These are phyloP conservation scores for Dothidotthia symphoricarpi DNA, from an alignment of 2,329 filamentous ascomycete genomes.

Conservation along the genomic window DNA sequence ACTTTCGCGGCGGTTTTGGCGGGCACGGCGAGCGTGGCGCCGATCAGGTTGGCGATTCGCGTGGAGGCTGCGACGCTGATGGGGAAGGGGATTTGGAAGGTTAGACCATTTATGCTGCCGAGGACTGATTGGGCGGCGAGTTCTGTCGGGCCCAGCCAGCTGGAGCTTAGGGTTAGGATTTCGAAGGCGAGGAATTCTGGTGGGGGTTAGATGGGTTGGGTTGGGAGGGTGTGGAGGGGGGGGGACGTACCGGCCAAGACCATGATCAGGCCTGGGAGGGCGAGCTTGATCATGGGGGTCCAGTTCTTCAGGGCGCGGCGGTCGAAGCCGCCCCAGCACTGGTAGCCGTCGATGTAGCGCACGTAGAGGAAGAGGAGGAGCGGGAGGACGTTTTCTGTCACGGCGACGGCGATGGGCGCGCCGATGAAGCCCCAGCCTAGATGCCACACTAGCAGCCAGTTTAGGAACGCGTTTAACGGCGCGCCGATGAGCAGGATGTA, in stretches of 20 bases:
- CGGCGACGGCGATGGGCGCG: constrained; percentile 72
- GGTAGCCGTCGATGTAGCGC: constrained; percentile 65
- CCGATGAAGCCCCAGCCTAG: constrained; percentile 62
- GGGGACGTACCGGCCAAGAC: constrained; percentile 58
- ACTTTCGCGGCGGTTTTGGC: constrained; percentile 80
- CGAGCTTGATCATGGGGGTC: constrained; percentile 81
- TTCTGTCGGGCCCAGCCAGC: constrained; percentile 73
- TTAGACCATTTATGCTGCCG: constrained; percentile 72
- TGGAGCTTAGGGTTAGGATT: constrained; percentile 78
- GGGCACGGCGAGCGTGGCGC: constrained; percentile 75
- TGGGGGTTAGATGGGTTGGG: constrained; percentile 31
- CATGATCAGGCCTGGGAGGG: constrained; percentile 88
- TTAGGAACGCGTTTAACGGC: constrained; percentile 75
- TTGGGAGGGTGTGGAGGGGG: too few species aligned
- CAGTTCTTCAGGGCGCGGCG: constrained; percentile 69
- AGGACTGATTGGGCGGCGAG: constrained; percentile 88
- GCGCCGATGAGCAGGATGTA: constrained; percentile 82
- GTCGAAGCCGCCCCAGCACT: constrained; percentile 83
- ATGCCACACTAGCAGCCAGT: constrained; percentile 76
- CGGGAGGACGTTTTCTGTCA: constrained; percentile 74
- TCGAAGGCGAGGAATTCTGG: constrained; percentile 94
- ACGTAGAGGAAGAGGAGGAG: constrained; percentile 73
- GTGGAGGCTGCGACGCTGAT: constrained; percentile 86
- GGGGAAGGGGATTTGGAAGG: constrained; percentile 90
- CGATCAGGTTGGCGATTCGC: constrained; percentile 87